Base-by-base conservation (phyloP, 2,329 filamentous ascomycete genomes). In the Penicillium rolfsii region DNA sequence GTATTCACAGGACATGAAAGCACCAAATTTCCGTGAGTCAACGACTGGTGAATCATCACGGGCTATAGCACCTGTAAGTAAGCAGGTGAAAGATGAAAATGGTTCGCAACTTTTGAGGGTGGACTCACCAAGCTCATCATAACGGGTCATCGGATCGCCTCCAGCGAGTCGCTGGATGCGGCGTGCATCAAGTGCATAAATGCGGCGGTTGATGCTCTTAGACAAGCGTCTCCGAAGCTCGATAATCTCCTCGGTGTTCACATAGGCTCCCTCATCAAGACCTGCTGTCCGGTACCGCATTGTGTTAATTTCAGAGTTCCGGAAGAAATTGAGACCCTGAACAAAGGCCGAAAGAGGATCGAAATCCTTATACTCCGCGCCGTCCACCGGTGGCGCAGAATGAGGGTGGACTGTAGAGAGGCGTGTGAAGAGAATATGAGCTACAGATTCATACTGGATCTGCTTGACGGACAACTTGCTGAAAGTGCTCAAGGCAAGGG, bases 391-490 rank as follows among this genome's bases (percentile, higher is more conserved):
- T 5, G 78, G 76, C 14, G 73, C 76, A 28, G 74, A 70, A 52
- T 78, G 74, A 38, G 81, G 81, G 60, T 83, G 81, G 24, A 82
- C 75, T 1, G 78, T 79, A 30, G 79, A 77, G 43, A 83, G 74
- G 22, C 80, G 79, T 0, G 80, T 81, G 63, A 80, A 79, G 12
- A 82, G 68, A 43, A 80, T 76, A 68, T 82, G 80, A 6, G 79
- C 77, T 48, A 82, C 76, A 19, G 77, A 79, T 64, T 82, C 80
- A 64, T 76, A 80, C 66, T 83, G 81, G 60, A 82, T 65, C 56
- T 83, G 80, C 64, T 82, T 83, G 54, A 82, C 73, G 16, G 78
- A 79, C 19, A 83, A 74, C 59, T 76, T 78, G 61, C 73, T 71
- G 66, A 82, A 82, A 11, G 73, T 75, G 43, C 73, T 76, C 64